phyloP scores from a whole-genome alignment of 1,139 yeast genomes.

The Geotrichum histeridarum region DNA sequence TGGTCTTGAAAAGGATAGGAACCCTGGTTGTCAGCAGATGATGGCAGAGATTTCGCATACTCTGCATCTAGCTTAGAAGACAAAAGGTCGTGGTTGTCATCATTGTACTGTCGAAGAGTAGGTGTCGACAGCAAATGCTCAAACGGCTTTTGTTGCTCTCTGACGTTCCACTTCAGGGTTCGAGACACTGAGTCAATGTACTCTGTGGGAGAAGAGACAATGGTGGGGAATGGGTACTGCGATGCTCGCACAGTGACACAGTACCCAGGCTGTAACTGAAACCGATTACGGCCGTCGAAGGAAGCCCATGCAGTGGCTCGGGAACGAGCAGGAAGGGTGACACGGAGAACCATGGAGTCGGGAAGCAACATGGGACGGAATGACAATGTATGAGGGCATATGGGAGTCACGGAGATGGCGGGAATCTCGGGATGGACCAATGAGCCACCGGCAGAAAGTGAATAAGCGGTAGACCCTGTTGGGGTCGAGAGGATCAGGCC shows the following conservation, averaged over 20 bases:
- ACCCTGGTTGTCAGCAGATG: background rate
- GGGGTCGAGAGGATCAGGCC: slow-evolving; percentile 87
- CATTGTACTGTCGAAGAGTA: slow-evolving; percentile 10
- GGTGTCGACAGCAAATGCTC: slow-evolving; percentile 19
- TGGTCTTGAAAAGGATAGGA: background rate
- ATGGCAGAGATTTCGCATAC: background rate
- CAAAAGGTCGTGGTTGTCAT: slow-evolving; percentile 6
- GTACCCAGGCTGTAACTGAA: slow-evolving; percentile 66
- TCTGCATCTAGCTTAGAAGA: background rate
- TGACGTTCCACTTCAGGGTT: slow-evolving; percentile 78
- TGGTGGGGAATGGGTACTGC: slow-evolving; percentile 83
- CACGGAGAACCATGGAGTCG: slow-evolving; percentile 73
- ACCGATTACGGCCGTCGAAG: slow-evolving; percentile 77
- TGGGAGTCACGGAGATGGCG: slow-evolving; percentile 84
- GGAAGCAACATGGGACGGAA: slow-evolving; percentile 84
- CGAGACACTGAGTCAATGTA: slow-evolving; percentile 79
- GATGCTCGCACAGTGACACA: slow-evolving; percentile 73
- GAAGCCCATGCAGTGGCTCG: slow-evolving; percentile 84
- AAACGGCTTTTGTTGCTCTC: slow-evolving; percentile 78
- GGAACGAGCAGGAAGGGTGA: slow-evolving; percentile 69
- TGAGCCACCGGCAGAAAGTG: slow-evolving; percentile 86
- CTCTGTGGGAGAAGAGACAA: slow-evolving; percentile 66
- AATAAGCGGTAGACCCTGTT: slow-evolving; percentile 88
- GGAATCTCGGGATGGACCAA: slow-evolving; percentile 85
- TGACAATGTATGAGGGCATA: slow-evolving; percentile 85